These are phyloP conservation scores for Saccharomycopsis fibuligera DNA, from an alignment of 805 yeast genomes.

Conservation along the genomic window DNA sequence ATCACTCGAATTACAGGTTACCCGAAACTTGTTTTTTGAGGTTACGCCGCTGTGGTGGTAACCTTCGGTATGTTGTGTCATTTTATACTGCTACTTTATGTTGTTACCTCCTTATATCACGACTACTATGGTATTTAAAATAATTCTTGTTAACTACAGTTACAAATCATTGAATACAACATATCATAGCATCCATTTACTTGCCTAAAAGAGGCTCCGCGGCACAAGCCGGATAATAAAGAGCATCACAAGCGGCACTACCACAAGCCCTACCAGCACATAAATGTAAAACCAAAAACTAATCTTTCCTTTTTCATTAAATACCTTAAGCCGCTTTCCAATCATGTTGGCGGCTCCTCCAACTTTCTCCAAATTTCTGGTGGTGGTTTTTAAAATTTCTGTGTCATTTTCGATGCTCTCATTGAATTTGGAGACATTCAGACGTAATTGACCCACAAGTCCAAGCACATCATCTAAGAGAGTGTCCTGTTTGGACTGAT, in stretches of 20 bases:
- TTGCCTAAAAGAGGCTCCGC: not conserved
- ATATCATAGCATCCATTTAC: not conserved
- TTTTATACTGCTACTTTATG: too few relatives aligned
- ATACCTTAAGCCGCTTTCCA: conserved; percentile 13
- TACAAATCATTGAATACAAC: not conserved
- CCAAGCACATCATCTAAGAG: conserved; percentile 19
- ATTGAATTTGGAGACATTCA: conserved; percentile 14
- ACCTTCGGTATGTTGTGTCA: too few relatives aligned
- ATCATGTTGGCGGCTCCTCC: conserved; percentile 10
- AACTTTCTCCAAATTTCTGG: conserved; percentile 14
- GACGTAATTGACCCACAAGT: conserved; percentile 15
- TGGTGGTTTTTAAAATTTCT: conserved; percentile 5
- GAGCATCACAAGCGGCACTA: conserved; percentile 17
- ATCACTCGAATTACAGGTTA: too few relatives aligned
- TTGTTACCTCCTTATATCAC: too few relatives aligned
- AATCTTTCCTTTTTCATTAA: conserved; percentile 9
- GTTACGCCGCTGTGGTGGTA: too few relatives aligned
- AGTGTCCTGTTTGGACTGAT: conserved; percentile 15
- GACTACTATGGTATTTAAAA: too few relatives aligned
- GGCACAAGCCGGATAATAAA: conserved; percentile 17
- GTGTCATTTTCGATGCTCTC: conserved; percentile 13
- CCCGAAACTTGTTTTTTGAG: too few relatives aligned
- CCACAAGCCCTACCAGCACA: conserved; percentile 9
- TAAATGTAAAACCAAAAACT: conserved; percentile 21
- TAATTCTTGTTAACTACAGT: too few relatives aligned